Base-by-base conservation (phyloP, 768 basidiomycete species). In the Auriculariales sp. region DNA sequence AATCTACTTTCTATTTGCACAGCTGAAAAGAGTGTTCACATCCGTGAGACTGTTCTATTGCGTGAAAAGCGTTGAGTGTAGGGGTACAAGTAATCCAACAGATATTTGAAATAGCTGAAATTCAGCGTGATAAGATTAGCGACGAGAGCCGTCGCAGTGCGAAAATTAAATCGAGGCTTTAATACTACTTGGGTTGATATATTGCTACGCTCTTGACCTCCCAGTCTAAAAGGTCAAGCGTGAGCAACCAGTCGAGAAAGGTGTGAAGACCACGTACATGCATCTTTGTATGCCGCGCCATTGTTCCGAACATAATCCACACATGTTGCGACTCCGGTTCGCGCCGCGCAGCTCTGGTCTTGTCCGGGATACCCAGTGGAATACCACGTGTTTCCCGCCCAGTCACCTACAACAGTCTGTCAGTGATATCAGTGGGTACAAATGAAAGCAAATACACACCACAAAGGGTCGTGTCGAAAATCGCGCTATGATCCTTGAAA, bases 391-490 rank as follows among this genome's bases (percentile, higher is more conserved):
- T 67, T 68, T 45, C 80, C 78, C 10, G 91, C 90, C 92, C 91
- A 97, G 56, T 93, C 86, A 52, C 91, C 91, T n/a, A n/a, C n/a
- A n/a, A n/a, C n/a, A n/a, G n/a, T n/a, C 49, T 28, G 22, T 29
- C 46, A 4, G n/a, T 17, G 31, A 15, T 22, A 50, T 57, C 47
- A 57, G 24, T n/a, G 29, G 25, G 19, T 46, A 30, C 29, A 3
- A n/a, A 31, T 28, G 15, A 29, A 49, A 12, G 27, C 45, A 46
- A 53, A 7, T 2, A 57, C 75, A 48, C 59, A 83, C 80, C 88
- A 89, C 47, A 92, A 68, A 17, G n/a, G n/a, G 89, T 90, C 30
- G 84, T 91, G 61, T 91, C 83, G 56, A 93, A 87, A 58, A 92
- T 87, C 30, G 72, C 77, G 35, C 73, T 73, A 60, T 94, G 84